Conservation (phyloP, 2,329 filamentous ascomycete species). For the Rhynchosporium agropyri region DNA sequence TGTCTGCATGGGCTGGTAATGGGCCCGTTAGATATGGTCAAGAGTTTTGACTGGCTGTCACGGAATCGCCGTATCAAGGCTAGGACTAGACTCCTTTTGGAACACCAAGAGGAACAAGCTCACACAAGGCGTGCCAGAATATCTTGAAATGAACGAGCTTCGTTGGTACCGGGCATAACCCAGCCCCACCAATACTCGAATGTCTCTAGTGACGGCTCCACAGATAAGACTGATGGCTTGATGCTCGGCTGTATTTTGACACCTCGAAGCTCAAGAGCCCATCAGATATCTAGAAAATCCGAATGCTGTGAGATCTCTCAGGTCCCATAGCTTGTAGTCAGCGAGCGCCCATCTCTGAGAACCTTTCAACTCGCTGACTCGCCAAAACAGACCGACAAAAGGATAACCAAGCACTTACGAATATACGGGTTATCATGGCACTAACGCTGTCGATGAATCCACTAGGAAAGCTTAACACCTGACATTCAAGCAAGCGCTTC, state of each 20-base stretch:
- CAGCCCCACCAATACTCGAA: slow-evolving; percentile 23
- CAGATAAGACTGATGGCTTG: slow-evolving; percentile 29
- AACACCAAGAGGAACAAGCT: slow-evolving; percentile 2
- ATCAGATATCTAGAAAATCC: background rate
- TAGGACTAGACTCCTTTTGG: background rate
- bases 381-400: slow-evolving; percentile 9
- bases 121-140: slow-evolving; percentile 5
- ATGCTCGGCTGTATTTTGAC: slow-evolving; percentile 22
- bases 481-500: background rate
- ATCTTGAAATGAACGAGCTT: slow-evolving; percentile 23
- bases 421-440: background rate
- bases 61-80: slow-evolving; percentile 22
- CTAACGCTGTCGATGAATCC: background rate
- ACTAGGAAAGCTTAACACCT: background rate
- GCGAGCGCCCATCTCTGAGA: background rate
- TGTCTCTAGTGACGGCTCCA: slow-evolving; percentile 27
- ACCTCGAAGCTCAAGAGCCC: slow-evolving; percentile 20
- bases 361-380: background rate
- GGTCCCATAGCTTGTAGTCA: background rate
- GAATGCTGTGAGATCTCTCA: background rate
- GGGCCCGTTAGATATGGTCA: slow-evolving; percentile 7
- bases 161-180: slow-evolving; percentile 16
- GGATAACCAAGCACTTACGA: background rate
- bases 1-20: slow-evolving; percentile 1
- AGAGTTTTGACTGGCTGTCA: slow-evolving; percentile 15